A percentile compares a stretch with the other conserved stretches of the same genome.
Conservation (phyloP, 2,329 filamentous ascomycete genomes). For the Aspergillus sclerotialis region DNA sequence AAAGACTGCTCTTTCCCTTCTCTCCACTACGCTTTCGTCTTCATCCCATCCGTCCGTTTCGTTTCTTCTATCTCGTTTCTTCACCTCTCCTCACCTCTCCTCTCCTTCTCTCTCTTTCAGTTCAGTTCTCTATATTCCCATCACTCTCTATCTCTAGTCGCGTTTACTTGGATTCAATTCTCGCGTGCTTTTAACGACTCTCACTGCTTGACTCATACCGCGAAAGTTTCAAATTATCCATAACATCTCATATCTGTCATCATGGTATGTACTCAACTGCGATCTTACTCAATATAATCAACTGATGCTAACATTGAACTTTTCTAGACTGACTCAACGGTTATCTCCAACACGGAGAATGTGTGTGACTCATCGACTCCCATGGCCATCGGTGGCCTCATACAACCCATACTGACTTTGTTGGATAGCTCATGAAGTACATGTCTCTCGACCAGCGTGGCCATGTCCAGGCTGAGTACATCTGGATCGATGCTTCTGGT, state of each 20-base stretch:
- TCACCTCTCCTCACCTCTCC: conserved; percentile 15
- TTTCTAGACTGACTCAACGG: conserved; percentile 34
- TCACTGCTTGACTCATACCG: neutral
- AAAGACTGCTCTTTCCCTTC: conserved; percentile 1
- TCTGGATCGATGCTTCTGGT: conserved; percentile 85
- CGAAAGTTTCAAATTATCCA: too few relatives aligned
- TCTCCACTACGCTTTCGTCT: neutral
- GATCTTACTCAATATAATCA: too few relatives aligned
- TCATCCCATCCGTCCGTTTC: neutral
- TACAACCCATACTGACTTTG: conserved; percentile 35
- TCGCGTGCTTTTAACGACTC: too few relatives aligned
- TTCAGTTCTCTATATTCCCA: conserved; percentile 7
- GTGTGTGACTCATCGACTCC: conserved; percentile 28
- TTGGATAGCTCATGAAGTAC: conserved; percentile 77
- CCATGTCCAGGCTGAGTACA: conserved; percentile 85
- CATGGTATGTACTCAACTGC: conserved; percentile 11
- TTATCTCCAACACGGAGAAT: conserved; percentile 42
- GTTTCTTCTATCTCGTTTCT: conserved; percentile 23
- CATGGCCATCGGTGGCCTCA: too few relatives aligned
- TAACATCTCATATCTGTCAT: conserved; percentile 10
- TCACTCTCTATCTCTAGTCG: conserved; percentile 7
- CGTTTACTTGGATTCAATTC: too few relatives aligned
- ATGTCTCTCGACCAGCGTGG: conserved; percentile 85
- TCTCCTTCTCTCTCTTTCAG: conserved; percentile 14
- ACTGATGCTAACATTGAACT: conserved; percentile 25